Base-by-base conservation (phyloP, 805 yeast species). In the Aciculoconidium aculeatum region DNA sequence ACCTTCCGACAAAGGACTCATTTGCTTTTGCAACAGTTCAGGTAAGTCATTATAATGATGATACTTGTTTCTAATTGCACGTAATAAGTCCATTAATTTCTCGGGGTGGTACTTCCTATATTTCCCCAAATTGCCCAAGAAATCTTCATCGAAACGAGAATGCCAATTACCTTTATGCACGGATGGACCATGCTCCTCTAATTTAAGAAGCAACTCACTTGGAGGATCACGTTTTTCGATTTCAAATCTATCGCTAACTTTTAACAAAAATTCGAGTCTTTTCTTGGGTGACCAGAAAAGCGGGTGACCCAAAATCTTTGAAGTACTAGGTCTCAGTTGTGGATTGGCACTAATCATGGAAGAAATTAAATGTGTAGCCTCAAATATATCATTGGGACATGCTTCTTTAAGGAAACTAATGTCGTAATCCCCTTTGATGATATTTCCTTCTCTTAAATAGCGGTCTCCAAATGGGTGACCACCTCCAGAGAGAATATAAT, bases 31-130 rank as follows among this genome's bases (percentile, higher is more conserved):
- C 34, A 92, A 65, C 9, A 63, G 71, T 7, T 58, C 67, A 1
- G 96, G 95, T 49, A 88, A 59, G 52, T 92, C 98, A 57, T 86
- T 86, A 53, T 72, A 90, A 53, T 92, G 99, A 53, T 92, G 97
- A 47, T 85, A 80, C 54, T 92, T 92, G 60, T 92, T 92, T 45
- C 99, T 69, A 42, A 92, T 55, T 0, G 96, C 96, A 35, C 99
- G 65, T 35, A 92, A 57, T 29, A 92, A 58, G 52, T 92, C 98
- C 77, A 87, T 75, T 25, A 92, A 56, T 44, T 77, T 82, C 34
- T 71, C 75, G 1, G 81, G 72, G 40, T 80, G 80, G 53, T 92
- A 92, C 53, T 86, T 88, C 43, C 99, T 70, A 52, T 86, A 92
- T 49, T 84, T 85, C 11, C 95, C 96, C 40, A 92, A 65, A 48